Conservation (phyloP, 257 asterid genomes). For the Mentha longifolia region DNA sequence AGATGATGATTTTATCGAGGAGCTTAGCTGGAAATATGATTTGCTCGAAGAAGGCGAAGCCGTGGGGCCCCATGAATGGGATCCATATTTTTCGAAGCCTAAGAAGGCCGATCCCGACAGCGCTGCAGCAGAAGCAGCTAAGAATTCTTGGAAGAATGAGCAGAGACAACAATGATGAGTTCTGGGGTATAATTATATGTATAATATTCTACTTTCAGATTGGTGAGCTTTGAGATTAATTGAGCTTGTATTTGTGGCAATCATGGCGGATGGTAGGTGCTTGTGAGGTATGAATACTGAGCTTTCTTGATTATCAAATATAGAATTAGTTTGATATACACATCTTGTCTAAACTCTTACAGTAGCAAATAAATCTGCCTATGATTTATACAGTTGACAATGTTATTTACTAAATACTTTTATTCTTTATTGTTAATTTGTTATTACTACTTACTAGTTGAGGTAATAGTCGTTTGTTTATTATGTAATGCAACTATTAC, state of each 20-base stretch:
- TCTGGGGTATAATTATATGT: neutral
- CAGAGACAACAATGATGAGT: conserved; percentile 41
- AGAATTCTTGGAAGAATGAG: conserved; percentile 65
- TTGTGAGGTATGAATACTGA: conserved; percentile 30
- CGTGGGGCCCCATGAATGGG: conserved; percentile 76
- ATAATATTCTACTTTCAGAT: neutral
- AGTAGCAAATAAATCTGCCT: conserved; percentile 16
- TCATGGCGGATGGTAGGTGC: neutral
- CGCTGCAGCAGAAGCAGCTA: conserved; percentile 58
- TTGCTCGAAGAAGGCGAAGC: conserved; percentile 59
- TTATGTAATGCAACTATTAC: no score
- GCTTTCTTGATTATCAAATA: conserved; percentile 16
- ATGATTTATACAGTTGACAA: neutral
- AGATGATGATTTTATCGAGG: conserved; percentile 59
- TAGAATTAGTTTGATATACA: conserved; percentile 12
- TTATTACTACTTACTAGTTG: no score
- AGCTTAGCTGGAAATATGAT: conserved; percentile 78
- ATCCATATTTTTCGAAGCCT: conserved; percentile 68
- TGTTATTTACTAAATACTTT: neutral
- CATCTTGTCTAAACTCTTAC: conserved; percentile 10
- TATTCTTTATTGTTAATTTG: no score
- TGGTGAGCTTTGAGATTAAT: neutral
- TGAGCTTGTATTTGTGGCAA: neutral
- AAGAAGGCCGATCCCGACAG: conserved; percentile 43
- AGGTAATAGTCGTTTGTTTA: no score